A percentile compares a stretch with the other conserved stretches of the same genome.
Evolutionary conservation across 106 monocot species (phyloP).

Genomic region (Apostasia shenzhenica): DNA sequence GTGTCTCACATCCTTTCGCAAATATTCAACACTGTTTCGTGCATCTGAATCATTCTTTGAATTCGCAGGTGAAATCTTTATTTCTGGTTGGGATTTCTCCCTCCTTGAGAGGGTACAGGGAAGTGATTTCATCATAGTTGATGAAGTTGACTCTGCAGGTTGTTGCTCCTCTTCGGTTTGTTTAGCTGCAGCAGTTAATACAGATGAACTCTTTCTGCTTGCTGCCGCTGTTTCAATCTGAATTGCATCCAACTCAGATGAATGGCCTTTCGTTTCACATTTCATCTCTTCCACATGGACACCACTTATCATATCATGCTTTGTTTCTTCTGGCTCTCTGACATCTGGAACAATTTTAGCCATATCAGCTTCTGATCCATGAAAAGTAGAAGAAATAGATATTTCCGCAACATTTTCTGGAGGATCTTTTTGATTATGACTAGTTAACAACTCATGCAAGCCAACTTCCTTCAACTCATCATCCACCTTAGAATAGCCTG

Average conservation of each 20-base stretch:
- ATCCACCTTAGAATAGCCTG: background rate
- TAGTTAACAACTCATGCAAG: background rate
- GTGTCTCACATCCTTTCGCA: constrained; percentile 33
- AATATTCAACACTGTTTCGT: constrained; percentile 32
- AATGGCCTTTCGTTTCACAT: constrained; percentile 13
- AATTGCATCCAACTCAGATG: background rate
- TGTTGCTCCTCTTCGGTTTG: too few relatives aligned
- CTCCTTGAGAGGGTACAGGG: constrained; percentile 9
- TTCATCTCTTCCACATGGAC: constrained; percentile 5
- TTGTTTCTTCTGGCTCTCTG: too few relatives aligned
- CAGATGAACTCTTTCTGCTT: background rate
- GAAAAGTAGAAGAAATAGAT: background rate
- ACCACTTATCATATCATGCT: too few relatives aligned
- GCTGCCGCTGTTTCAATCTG: constrained; percentile 6
- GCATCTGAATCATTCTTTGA: constrained; percentile 31
- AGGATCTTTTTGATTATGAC: background rate
- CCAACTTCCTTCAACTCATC: background rate
- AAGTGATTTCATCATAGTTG: constrained; percentile 11
- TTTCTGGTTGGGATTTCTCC: constrained; percentile 19
- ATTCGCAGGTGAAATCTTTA: constrained; percentile 43
- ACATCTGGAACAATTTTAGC: background rate
- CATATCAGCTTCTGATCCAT: too few relatives aligned
- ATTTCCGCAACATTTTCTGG: background rate
- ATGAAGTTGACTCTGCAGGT: constrained; percentile 3
- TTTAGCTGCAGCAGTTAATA: background rate